Conservation (phyloP, 1,284 basidiomycete genomes). For the Moesziomyces sp. region DNA sequence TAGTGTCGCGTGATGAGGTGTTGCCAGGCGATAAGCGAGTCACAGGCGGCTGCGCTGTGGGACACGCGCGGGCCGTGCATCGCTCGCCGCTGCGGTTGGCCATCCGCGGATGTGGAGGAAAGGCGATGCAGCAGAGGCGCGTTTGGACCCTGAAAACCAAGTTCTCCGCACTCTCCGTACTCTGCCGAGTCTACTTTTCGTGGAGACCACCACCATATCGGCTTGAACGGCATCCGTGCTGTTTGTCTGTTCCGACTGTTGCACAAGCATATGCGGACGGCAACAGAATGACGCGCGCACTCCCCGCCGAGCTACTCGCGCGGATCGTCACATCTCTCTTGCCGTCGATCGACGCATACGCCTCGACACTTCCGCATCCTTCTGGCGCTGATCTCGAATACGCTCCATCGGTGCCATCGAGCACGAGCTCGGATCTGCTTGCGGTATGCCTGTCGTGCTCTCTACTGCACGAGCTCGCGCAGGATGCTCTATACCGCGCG, state of each 20-base stretch:
- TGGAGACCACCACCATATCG: not conserved
- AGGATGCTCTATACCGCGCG: slow-evolving; percentile 7
- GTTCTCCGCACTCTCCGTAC: not conserved
- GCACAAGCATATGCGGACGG: not conserved
- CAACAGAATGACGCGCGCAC: slow-evolving; percentile 8
- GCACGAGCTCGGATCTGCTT: slow-evolving; percentile 13
- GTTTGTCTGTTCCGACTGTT: too few species aligned
- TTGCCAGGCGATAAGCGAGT: not conserved
- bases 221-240: not conserved
- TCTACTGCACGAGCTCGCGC: slow-evolving; percentile 17
- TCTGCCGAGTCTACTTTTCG: not conserved
- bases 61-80: slow-evolving; percentile 10
- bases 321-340: slow-evolving; percentile 25
- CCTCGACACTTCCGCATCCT: slow-evolving; percentile 28
- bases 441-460: slow-evolving; percentile 14
- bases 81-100: too few species aligned
- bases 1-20: not conserved
- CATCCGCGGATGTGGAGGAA: slow-evolving; percentile 4
- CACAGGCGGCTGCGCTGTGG: slow-evolving; percentile 1
- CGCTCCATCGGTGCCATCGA: slow-evolving; percentile 11
- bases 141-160: slow-evolving; percentile 5
- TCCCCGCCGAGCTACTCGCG: slow-evolving; percentile 33
- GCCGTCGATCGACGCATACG: slow-evolving; percentile 14
- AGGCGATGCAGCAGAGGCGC: not conserved
- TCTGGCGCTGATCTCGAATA: slow-evolving; percentile 13